Evolutionary conservation across 2,329 filamentous ascomycete species (phyloP), one percentile per base, ranked within the genome.

Genomic region (Fusarium oxysporum): DNA sequence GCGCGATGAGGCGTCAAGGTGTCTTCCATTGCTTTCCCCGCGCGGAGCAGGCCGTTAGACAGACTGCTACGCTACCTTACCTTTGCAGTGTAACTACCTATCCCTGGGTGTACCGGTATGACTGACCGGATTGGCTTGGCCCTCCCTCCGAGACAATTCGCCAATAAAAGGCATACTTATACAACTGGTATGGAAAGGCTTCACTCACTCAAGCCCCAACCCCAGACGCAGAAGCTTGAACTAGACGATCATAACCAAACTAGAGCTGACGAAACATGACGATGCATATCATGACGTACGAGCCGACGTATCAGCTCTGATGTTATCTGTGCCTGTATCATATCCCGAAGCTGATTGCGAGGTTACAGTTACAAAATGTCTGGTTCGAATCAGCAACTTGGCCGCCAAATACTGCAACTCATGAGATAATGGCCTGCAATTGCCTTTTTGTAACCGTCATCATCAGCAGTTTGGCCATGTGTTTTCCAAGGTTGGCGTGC

Each of bases 271-370:
- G 68, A 77, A 75, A 76, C 70, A 69, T 57, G 70, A 69, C 62
- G 65, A 61, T 62, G 62, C 56, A 66, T 76, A 43, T 53, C 65
- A 74, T 76, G 75, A 77, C 75, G 73, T 71, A 71, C 64, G 58
- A 55, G 47, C 45, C 35, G 62, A 74, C 75, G 64, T 71, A 72
- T 71, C 70, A 70, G 63, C 56, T 56, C 55, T 53, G 45, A 53
- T 54, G 33, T 47, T 47, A 51, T 71, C 48, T 51, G 41, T 71
- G 51, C 56, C 65, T 71, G 65, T 61, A 58, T 66, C 57, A 44
- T 54, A 23, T 35, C 23, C 41, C 19, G 50, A 37, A 37, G 23
- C 41, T 53, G 54, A 56, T 41, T 51, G 32, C 35, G 40, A 56
- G 37, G 55, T 44, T 21, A 38, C 33, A 58, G 5, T 32, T 13